Conservation (phyloP, 495 filamentous ascomycete genomes). For the Neurospora tetraspora region DNA sequence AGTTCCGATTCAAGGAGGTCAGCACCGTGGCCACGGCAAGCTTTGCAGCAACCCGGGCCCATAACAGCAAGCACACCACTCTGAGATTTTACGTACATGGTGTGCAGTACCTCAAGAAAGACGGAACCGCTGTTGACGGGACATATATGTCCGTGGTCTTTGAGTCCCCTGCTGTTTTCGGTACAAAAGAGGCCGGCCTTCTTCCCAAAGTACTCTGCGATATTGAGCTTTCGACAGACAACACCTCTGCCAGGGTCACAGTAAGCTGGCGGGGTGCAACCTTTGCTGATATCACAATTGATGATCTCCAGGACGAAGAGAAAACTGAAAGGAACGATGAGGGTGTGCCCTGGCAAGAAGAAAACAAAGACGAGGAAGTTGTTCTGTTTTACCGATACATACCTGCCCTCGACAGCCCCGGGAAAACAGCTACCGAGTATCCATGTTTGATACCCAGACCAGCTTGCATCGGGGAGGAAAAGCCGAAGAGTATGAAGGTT, state of each 20-base stretch:
- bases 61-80: slow-evolving; percentile 33
- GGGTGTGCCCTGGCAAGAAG: neutral
- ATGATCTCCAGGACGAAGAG: slow-evolving; percentile 29
- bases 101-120: slow-evolving; percentile 41
- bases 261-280: slow-evolving; percentile 39
- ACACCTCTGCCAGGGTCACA: slow-evolving; percentile 27
- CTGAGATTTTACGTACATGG: slow-evolving; percentile 49
- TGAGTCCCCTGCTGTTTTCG: slow-evolving; percentile 42
- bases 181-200: slow-evolving; percentile 46
- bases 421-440: slow-evolving; percentile 38
- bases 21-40: slow-evolving; percentile 41
- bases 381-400: slow-evolving; percentile 39
- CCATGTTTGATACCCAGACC: slow-evolving; percentile 31
- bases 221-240: slow-evolving; percentile 32
- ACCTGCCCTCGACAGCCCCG: slow-evolving; percentile 33
- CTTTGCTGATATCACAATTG: slow-evolving; percentile 33
- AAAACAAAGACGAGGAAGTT: slow-evolving; percentile 27
- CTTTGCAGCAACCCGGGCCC: slow-evolving; percentile 38
- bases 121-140: slow-evolving; percentile 37
- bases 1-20: slow-evolving; percentile 35
- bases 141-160: slow-evolving; percentile 47
- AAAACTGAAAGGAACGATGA: slow-evolving; percentile 14
- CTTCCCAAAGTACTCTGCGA: slow-evolving; percentile 42
- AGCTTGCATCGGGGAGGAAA: slow-evolving; percentile 19
- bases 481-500: slow-evolving; percentile 18